These are phyloP conservation scores for Collybiopsis luxurians DNA, from an alignment of 768 basidiomycete species.

Conservation along the genomic window DNA sequence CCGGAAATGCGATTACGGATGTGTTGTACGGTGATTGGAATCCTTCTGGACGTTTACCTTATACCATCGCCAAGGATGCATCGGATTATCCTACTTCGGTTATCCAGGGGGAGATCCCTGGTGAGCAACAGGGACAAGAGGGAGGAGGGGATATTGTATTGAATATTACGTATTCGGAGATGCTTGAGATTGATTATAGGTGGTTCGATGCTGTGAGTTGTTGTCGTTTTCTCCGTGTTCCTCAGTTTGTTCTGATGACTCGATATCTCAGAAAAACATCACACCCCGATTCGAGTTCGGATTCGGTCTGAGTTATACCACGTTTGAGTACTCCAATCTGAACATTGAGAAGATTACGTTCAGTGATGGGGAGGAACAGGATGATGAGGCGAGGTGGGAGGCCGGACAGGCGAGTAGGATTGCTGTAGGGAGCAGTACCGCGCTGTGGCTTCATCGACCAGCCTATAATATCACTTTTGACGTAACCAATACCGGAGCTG, in stretches of 20 bases:
- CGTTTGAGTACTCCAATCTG: constrained; percentile 68
- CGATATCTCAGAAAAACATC: constrained; percentile 53
- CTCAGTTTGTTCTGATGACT: constrained; percentile 12
- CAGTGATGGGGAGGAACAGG: constrained; percentile 35
- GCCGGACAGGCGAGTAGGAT: constrained; percentile 53
- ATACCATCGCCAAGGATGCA: constrained; percentile 64
- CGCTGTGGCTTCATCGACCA: constrained; percentile 70
- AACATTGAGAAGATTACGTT: constrained; percentile 38
- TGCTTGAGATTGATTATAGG: constrained; percentile 69
- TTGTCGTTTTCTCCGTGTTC: constrained; percentile 8
- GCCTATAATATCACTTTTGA: constrained; percentile 60
- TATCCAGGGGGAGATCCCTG: constrained; percentile 30
- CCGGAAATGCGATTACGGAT: constrained; percentile 68
- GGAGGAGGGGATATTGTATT: constrained; percentile 30
- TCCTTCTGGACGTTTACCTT: constrained; percentile 67
- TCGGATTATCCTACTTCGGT: constrained; percentile 59
- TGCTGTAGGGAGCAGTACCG: constrained; percentile 56
- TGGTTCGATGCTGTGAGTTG: constrained; percentile 63
- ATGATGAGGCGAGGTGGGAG: constrained; percentile 51
- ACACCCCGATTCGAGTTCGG: constrained; percentile 87
- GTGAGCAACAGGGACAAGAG: not conserved
- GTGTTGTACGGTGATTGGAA: constrained; percentile 70
- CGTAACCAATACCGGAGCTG: constrained; percentile 61
- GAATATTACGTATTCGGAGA: constrained; percentile 57
- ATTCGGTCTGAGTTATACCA: constrained; percentile 85